phyloP scores from a whole-genome alignment of 2,329 filamentous ascomycete genomes.

The Trichocomaceae sp. region DNA sequence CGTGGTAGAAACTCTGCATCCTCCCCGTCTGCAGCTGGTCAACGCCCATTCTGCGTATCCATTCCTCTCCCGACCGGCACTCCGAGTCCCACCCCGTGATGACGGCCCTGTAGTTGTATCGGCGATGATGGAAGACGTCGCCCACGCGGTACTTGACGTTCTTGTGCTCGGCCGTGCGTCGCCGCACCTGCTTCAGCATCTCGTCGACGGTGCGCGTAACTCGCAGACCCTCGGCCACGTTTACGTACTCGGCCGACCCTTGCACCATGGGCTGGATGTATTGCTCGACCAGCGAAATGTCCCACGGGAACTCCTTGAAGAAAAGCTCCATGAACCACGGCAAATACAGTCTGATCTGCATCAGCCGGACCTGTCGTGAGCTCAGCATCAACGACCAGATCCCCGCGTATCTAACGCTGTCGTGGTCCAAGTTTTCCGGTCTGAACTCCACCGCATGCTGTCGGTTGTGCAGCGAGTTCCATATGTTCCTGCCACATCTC shows the following conservation, averaged over 20 bases:
- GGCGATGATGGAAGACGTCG: constrained; percentile 73
- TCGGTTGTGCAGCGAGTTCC: constrained; percentile 59
- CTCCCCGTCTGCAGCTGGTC: constrained; percentile 54
- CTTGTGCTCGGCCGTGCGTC: constrained; percentile 28
- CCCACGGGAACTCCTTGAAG: constrained; percentile 61
- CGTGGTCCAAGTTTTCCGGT: constrained; percentile 42
- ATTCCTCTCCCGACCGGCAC: constrained; percentile 54
- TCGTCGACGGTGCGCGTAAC: constrained; percentile 52
- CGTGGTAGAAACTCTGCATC: constrained; percentile 73
- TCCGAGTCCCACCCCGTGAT: constrained; percentile 79
- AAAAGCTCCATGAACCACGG: constrained; percentile 60
- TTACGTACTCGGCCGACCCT: constrained; percentile 47
- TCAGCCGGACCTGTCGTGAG: constrained; percentile 31
- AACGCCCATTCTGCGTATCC: constrained; percentile 59
- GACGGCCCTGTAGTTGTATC: constrained; percentile 72
- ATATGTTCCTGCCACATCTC: constrained; percentile 73
- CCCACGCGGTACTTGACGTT: constrained; percentile 64
- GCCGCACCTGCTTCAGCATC: constrained; percentile 45
- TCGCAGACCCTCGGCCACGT: constrained; percentile 49
- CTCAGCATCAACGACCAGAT: constrained; percentile 64
- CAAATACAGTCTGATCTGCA: constrained; percentile 56
- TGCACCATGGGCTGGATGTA: constrained; percentile 59
- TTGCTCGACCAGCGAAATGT: constrained; percentile 63
- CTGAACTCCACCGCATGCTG: constrained; percentile 38
- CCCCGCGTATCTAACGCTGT: constrained; percentile 62